Base-by-base conservation (phyloP, 306 rosid genomes). In the Adenanthera pavonina region DNA sequence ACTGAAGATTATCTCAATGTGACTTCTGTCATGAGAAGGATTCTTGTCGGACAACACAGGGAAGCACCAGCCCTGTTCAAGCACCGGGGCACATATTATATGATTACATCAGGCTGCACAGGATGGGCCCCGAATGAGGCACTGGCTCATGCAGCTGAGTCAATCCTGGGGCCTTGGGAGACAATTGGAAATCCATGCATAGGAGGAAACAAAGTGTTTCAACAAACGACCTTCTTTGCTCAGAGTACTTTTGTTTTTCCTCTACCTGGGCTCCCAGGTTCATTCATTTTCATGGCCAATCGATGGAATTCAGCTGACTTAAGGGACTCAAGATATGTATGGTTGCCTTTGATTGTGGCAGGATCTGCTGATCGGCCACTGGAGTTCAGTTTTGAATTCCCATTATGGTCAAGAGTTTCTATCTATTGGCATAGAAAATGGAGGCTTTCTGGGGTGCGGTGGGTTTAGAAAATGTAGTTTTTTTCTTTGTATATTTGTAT, bases 101-200 rank as follows among this genome's bases (percentile, higher is more conserved):
- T 96, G 99, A 90, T 96, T 81, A 96, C 99, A 49, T 96, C 99
- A 7, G 99, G 98, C 69, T 96, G 99, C 86, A 88, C 99, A 0
- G 99, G 99, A 20, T 96, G 99, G 99, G 98, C 98, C 3, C 99
- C 99, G 3, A 96, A 96, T 3, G 98, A 92, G 86, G 99, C 99
- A 13, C 78, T 92, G 67, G 95, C 90, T 15, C 99, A 96, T 69
- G 99, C 99, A 30, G 88, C 99, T 2, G 99, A 92, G 80, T 89
- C 98, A 5, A 78, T 94, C 66, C 62, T 89, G 91, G 99, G 99
- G 62, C 96, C 96, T 16, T 95, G 99, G 99, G 98, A 95, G 85
- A 89, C 93, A 5, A 81, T 94, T 86, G 99, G 97, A 52, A 94
- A 89, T 86, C 99, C 97, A 35, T 93, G 99, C 69, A 70, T 85